Evolutionary conservation across 1,284 basidiomycete genomes (phyloP), one percentile per base, ranked within the genome.

Genomic region (Ustilago bromivora): DNA sequence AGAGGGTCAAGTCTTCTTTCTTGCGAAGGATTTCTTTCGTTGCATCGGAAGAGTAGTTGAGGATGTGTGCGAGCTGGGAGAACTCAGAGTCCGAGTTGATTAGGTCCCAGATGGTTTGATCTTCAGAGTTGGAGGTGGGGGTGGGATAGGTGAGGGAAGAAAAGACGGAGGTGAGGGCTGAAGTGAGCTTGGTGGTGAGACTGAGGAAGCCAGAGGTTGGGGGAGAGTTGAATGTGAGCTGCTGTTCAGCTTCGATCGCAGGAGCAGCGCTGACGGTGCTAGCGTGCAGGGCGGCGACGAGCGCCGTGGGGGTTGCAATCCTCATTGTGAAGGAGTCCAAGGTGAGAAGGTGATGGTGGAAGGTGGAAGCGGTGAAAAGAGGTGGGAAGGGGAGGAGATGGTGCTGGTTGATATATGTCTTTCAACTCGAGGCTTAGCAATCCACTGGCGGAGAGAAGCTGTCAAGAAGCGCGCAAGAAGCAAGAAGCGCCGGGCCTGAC

Each of bases 31-130:
- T 68, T 23, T 82, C 68, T 52, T 81, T 81, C 40, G 77, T 80
- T 34, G 68, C 60, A 57, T 79, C 72, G 47, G 71, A 71, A 32
- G 77, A 75, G 57, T 82, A 82, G 60, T 81, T 82, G 72, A 80
- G 72, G 32, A 80, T 55, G 57, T 80, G 78, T 17, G 78, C 76
- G 36, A 82, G 69, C 52, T 79, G 71, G 34, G 69, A 65, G 52
- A 82, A 80, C 57, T 81, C 69, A 10, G 59, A 57, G 3, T 59
- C 63, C 49, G n/a, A 19, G 43, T 74, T 76, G 71, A 82, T 77
- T 65, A 80, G 52, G 9, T 82, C 73, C 73, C 70, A 79, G 61
- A 80, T 74, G 51, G 76, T 71, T 67, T 79, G 73, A 36, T 58
- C 75, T 12, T 62, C 56, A 17, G 28, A 34, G 8, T 31, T 2